Percentiles rank a stretch among this genome's conserved stretches.
Conservation (phyloP, 768 basidiomycete species). For the Cystofilobasidium bisporidii region DNA sequence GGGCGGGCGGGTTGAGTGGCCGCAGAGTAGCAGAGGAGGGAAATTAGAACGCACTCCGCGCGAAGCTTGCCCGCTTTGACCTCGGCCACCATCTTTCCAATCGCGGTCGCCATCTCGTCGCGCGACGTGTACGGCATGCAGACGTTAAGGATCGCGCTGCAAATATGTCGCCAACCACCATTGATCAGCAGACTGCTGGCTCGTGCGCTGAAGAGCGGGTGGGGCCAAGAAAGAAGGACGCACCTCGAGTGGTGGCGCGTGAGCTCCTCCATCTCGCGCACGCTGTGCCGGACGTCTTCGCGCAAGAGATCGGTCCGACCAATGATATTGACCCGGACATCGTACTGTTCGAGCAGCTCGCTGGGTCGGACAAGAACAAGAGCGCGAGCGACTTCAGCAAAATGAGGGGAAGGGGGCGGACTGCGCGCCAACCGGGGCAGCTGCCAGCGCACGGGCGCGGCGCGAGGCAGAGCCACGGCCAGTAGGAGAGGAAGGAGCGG, state of each 20-base stretch:
- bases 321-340: slow-evolving; percentile 72
- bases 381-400: not conserved
- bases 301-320: slow-evolving; percentile 72
- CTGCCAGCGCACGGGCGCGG: not conserved
- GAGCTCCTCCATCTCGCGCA: slow-evolving; percentile 61
- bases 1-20: not conserved
- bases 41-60: slow-evolving; percentile 31
- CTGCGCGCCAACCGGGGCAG: not conserved
- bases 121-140: slow-evolving; percentile 86
- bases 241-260: slow-evolving; percentile 67
- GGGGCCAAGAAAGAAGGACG: slow-evolving; percentile 29
- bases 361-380: too few relatives aligned
- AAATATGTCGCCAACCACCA: too few relatives aligned
- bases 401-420: not conserved
- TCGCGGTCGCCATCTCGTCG: slow-evolving; percentile 80
- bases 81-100: slow-evolving; percentile 44
- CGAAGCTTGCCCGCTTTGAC: slow-evolving; percentile 11
- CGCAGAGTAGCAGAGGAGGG: slow-evolving; percentile 40
- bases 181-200: too few relatives aligned
- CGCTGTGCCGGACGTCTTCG: slow-evolving; percentile 57
- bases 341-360: slow-evolving; percentile 67
- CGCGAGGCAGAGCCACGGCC: not conserved
- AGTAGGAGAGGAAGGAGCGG: too few relatives aligned
- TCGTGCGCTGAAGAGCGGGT: not conserved
- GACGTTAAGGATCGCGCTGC: slow-evolving; percentile 76